phyloP scores from a whole-genome alignment of 441 rosid genomes.

The Gossypium schwendimanii region DNA sequence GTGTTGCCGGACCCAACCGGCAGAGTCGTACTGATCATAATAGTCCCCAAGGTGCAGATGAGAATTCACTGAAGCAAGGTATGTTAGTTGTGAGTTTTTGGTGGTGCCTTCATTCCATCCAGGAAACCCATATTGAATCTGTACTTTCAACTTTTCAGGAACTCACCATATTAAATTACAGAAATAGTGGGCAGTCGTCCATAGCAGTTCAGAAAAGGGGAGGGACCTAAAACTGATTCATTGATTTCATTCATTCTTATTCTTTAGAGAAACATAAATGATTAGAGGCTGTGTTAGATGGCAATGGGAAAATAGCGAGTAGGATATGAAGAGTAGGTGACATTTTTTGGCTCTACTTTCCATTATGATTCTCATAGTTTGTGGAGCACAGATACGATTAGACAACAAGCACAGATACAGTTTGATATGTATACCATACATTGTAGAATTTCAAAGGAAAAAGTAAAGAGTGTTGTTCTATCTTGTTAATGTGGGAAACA shows the following conservation, averaged over 20 bases:
- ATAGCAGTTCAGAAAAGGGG: conserved; percentile 13
- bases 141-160: conserved; percentile 27
- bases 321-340: background rate
- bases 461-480: background rate
- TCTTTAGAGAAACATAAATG: background rate
- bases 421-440: background rate
- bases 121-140: conserved; percentile 12
- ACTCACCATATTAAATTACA: conserved; percentile 29
- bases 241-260: background rate
- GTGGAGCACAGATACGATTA: background rate
- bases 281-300: background rate
- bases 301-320: background rate
- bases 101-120: background rate
- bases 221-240: background rate
- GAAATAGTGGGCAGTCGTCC: conserved; percentile 21
- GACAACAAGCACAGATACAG: background rate
- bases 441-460: conserved; percentile 1
- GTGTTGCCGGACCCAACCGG: conserved; percentile 16
- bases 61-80: conserved; percentile 41
- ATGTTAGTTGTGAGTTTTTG: conserved; percentile 1
- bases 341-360: background rate
- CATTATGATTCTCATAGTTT: background rate
- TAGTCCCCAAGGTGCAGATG: conserved; percentile 11
- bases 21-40: background rate
- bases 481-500: background rate